These are phyloP conservation scores for Phalaenopsis hybrid DNA, from an alignment of 116 monocot genomes.

Conservation along the genomic window DNA sequence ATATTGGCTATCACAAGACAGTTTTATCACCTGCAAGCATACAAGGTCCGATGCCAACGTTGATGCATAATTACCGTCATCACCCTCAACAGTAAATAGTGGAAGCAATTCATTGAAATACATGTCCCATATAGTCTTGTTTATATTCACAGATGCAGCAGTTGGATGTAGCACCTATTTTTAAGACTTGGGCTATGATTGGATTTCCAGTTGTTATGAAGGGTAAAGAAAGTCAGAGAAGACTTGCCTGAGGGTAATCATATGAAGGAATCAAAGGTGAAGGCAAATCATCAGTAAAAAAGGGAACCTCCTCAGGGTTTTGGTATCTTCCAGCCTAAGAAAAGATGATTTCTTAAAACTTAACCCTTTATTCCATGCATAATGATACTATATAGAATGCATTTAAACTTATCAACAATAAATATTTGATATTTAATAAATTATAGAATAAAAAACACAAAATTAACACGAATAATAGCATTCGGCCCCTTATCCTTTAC, in stretches of 20 bases:
- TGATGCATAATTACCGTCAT: slow-evolving; percentile 19
- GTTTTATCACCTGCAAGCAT: slow-evolving; percentile 11
- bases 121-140: slow-evolving; percentile 12
- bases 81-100: slow-evolving; percentile 8
- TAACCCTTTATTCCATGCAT: neutral
- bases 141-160: slow-evolving; percentile 8
- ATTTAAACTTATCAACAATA: neutral
- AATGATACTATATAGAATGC: neutral
- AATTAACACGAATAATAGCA: neutral
- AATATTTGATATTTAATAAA: neutral
- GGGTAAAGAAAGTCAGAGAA: neutral
- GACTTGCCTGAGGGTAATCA: slow-evolving; percentile 27
- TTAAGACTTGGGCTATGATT: neutral
- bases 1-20: neutral
- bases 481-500: neutral
- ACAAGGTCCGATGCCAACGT: slow-evolving; percentile 11
- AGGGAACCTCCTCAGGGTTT: slow-evolving; percentile 74
- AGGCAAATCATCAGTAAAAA: slow-evolving; percentile 46
- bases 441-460: neutral
- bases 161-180: slow-evolving; percentile 10
- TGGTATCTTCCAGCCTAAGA: slow-evolving; percentile 68
- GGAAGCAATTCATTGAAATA: slow-evolving; percentile 18
- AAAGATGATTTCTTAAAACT: slow-evolving; percentile 1
- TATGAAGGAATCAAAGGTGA: slow-evolving; percentile 26
- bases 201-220: neutral